A percentile compares a stretch with the other conserved stretches of the same genome.
phyloP scores from a whole-genome alignment of 2,329 filamentous ascomycete genomes.

The Pyrenophora tritici-repentis region DNA sequence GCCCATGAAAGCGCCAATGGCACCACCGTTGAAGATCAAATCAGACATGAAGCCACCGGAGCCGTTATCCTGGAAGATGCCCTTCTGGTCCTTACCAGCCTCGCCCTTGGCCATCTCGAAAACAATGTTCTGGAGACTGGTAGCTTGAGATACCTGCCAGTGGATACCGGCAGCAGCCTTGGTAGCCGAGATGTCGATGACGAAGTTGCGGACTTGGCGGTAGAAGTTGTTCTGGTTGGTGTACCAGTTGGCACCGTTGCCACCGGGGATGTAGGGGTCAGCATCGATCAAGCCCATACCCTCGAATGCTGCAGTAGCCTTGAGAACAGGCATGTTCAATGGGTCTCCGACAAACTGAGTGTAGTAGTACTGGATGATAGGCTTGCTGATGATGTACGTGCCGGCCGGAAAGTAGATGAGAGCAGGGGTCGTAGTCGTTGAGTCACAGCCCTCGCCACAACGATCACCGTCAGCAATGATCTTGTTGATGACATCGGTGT shows the following conservation, averaged over 20 bases:
- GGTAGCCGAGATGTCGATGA: slow-evolving; percentile 54
- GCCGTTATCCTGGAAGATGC: slow-evolving; percentile 65
- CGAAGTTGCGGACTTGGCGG: slow-evolving; percentile 60
- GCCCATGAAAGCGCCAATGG: slow-evolving; percentile 63
- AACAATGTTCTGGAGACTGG: slow-evolving; percentile 65
- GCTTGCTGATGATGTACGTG: slow-evolving; percentile 79
- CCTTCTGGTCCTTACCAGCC: slow-evolving; percentile 57
- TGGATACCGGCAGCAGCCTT: slow-evolving; percentile 60
- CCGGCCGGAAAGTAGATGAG: slow-evolving; percentile 91
- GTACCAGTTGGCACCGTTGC: slow-evolving; percentile 58
- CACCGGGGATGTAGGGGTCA: slow-evolving; percentile 75
- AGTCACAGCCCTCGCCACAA: slow-evolving; percentile 82
- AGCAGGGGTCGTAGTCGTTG: slow-evolving; percentile 79
- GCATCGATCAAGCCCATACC: slow-evolving; percentile 91
- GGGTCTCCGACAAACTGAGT: slow-evolving; percentile 90
- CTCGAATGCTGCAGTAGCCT: slow-evolving; percentile 64
- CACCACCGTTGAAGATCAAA: slow-evolving; percentile 64
- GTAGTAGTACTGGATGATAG: slow-evolving; percentile 87
- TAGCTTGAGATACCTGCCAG: slow-evolving; percentile 71
- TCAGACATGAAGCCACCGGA: slow-evolving; percentile 66
- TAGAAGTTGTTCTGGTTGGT: slow-evolving; percentile 63
- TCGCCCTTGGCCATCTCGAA: slow-evolving; percentile 60
- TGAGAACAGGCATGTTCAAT: slow-evolving; percentile 71
- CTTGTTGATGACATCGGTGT: slow-evolving; percentile 84
- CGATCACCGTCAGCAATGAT: slow-evolving; percentile 79